Evolutionary conservation across 2,329 filamentous ascomycete genomes (phyloP).

Genomic region (Endoconidiophora polonica): DNA sequence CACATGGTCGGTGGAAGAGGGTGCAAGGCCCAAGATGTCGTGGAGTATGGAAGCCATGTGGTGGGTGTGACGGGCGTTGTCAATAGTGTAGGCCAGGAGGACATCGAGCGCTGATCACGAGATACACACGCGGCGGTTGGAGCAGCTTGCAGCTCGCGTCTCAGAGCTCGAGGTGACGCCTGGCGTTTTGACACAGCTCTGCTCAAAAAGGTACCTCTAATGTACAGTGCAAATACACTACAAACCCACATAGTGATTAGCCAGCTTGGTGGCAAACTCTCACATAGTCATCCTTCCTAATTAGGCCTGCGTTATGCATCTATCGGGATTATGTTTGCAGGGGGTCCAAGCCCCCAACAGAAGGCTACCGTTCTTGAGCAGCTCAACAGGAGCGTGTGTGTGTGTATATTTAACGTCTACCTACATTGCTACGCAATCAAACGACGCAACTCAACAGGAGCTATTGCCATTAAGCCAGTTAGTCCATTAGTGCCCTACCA

Average conservation of each 20-base stretch:
- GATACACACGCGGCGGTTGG: neutral
- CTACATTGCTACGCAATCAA: too few species aligned
- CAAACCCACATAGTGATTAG: neutral
- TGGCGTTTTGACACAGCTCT: neutral
- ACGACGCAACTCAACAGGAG: too few species aligned
- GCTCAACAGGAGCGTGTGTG: too few species aligned
- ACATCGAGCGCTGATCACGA: neutral
- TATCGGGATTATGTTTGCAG: neutral
- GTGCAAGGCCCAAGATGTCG: constrained; percentile 20
- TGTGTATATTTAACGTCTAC: too few species aligned
- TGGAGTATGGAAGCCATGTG: constrained; percentile 23
- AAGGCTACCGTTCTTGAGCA: neutral
- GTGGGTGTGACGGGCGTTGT: neutral
- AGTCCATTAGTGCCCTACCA: too few species aligned
- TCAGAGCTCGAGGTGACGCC: neutral
- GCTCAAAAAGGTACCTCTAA: constrained; percentile 6
- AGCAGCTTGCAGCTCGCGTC: neutral
- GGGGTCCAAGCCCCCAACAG: neutral
- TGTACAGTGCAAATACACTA: constrained; percentile 1
- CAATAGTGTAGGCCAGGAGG: neutral
- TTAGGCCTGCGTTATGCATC: neutral
- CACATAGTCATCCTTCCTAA: neutral
- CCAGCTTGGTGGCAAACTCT: neutral
- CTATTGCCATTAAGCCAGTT: too few species aligned
- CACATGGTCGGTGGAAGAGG: constrained; percentile 27